These are phyloP conservation scores for Clonostachys byssicola DNA, from an alignment of 2,329 filamentous ascomycete genomes.

Conservation along the genomic window DNA sequence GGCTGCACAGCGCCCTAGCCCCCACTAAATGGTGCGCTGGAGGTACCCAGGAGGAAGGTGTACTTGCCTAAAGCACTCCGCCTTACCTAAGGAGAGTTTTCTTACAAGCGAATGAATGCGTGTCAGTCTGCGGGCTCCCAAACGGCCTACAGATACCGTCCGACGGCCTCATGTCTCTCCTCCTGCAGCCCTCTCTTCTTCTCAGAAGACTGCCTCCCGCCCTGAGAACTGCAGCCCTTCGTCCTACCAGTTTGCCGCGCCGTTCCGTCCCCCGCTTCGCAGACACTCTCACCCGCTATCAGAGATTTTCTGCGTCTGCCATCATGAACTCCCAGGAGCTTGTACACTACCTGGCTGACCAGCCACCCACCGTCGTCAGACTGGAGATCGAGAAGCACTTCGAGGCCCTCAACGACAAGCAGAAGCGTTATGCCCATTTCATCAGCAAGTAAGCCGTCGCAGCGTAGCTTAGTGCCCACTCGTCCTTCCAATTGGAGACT, in stretches of 20 bases:
- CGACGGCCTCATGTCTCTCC: slow-evolving; percentile 18
- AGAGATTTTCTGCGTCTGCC: slow-evolving; percentile 26
- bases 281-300: slow-evolving; percentile 7
- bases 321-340: slow-evolving; percentile 56
- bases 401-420: slow-evolving; percentile 66
- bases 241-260: slow-evolving; percentile 10
- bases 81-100: too few species aligned
- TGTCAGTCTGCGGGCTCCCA: too few species aligned
- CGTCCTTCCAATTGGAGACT: too few species aligned
- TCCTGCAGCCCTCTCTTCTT: slow-evolving; percentile 23
- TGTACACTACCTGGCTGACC: slow-evolving; percentile 83
- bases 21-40: too few species aligned
- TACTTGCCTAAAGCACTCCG: too few species aligned
- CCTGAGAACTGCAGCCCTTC: slow-evolving; percentile 19
- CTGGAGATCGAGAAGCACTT: slow-evolving; percentile 94
- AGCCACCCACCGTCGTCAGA: slow-evolving; percentile 81
- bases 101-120: too few species aligned
- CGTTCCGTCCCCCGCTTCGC: slow-evolving; percentile 8
- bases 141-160: too few species aligned
- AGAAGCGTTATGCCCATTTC: slow-evolving; percentile 89
- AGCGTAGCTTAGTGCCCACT: background rate
- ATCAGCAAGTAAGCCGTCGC: slow-evolving; percentile 63
- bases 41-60: too few species aligned
- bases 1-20: too few species aligned
- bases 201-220: slow-evolving; percentile 24